Conservation (phyloP, 345 rosid species). For the Eucalyptus cloeziana region DNA sequence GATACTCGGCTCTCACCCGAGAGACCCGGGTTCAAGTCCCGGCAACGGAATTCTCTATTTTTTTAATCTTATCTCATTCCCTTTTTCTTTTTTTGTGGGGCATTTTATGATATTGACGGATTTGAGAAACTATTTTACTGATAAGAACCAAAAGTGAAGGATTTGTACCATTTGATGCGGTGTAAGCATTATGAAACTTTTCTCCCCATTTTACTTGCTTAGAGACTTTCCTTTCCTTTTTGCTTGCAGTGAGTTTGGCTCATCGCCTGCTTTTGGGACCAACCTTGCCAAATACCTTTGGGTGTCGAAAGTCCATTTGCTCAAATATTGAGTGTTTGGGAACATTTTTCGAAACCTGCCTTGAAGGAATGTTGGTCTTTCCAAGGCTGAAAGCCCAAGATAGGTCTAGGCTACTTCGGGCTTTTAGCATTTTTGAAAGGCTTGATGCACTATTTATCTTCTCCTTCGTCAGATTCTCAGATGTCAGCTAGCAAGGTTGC, state of each 20-base stretch:
- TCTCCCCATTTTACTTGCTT: background rate
- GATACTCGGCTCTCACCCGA: slow-evolving; percentile 48
- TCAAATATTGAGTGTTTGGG: too few species aligned
- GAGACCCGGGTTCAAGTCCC: slow-evolving; percentile 33
- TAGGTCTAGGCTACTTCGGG: too few species aligned
- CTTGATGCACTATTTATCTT: too few species aligned
- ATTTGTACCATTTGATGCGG: background rate
- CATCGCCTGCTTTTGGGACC: background rate
- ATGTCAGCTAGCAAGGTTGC: too few species aligned
- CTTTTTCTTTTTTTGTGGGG: background rate
- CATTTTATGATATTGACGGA: background rate
- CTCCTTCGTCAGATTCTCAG: too few species aligned
- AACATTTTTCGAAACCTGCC: too few species aligned
- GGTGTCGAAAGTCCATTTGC: too few species aligned
- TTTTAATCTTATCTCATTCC: background rate
- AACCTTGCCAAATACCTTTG: too few species aligned
- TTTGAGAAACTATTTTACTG: background rate
- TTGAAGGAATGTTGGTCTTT: too few species aligned
- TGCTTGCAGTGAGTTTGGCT: background rate
- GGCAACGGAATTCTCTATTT: slow-evolving; percentile 2
- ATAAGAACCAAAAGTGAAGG: too few species aligned
- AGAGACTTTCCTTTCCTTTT: background rate
- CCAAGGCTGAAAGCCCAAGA: too few species aligned
- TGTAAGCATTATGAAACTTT: background rate
- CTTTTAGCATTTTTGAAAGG: too few species aligned